phyloP scores from a whole-genome alignment of 2,329 filamentous ascomycete species.

The Phyllosticta ampelicida region DNA sequence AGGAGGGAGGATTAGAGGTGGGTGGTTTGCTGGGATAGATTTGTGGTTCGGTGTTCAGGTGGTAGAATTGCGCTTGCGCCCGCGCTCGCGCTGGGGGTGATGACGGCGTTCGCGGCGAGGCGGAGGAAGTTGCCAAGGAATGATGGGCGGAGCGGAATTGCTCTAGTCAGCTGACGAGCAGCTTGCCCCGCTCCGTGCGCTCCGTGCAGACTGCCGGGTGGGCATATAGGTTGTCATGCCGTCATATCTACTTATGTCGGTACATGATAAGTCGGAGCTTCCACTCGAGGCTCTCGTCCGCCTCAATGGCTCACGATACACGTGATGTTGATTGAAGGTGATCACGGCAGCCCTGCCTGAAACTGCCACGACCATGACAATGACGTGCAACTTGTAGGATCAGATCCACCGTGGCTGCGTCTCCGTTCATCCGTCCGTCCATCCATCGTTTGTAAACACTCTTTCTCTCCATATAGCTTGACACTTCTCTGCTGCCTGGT shows the following conservation, averaged over 20 bases:
- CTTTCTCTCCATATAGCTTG: neutral
- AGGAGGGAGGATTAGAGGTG: slow-evolving; percentile 1
- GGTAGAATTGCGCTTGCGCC: slow-evolving; percentile 1
- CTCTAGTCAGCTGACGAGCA: too few species aligned
- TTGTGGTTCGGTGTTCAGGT: neutral
- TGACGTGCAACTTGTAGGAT: neutral
- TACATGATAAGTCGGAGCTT: neutral
- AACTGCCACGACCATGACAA: neutral
- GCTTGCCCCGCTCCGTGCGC: too few species aligned
- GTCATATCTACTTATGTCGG: too few species aligned
- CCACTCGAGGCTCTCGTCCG: neutral
- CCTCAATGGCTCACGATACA: neutral
- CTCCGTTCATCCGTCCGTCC: neutral
- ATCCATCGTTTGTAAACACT: neutral
- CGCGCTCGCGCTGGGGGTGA: too few species aligned
- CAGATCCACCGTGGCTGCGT: neutral
- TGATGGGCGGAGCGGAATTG: too few species aligned
- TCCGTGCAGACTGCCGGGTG: too few species aligned
- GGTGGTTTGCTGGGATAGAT: neutral
- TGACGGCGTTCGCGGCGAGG: slow-evolving; percentile 3
- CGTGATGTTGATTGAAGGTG: neutral
- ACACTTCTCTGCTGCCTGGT: too few species aligned
- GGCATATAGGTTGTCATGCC: too few species aligned
- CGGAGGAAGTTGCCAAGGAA: slow-evolving; percentile 1
- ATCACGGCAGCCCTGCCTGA: neutral